phyloP scores from a whole-genome alignment of 768 basidiomycete genomes.

The Mycena kentingensis region DNA sequence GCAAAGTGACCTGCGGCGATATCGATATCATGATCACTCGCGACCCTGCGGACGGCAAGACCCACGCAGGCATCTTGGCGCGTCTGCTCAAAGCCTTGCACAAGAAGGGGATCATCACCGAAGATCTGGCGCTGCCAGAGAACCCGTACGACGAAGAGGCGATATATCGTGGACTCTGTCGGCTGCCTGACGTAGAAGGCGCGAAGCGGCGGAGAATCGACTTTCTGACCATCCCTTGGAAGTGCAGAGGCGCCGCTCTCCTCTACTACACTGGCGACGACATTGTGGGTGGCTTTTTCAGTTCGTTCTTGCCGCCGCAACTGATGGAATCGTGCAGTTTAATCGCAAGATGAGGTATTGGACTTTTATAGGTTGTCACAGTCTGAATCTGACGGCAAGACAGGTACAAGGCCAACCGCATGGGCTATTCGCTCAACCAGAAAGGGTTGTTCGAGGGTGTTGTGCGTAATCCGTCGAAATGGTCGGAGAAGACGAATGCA shows the following conservation, averaged over 20 bases:
- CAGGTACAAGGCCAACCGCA: constrained; percentile 77
- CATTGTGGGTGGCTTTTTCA: constrained; percentile 56
- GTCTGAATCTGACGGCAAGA: too few species aligned
- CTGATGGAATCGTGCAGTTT: constrained; percentile 54
- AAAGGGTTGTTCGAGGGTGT: constrained; percentile 76
- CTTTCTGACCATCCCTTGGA: constrained; percentile 81
- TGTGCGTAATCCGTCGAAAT: constrained; percentile 66
- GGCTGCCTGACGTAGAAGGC: constrained; percentile 43
- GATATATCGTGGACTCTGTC: constrained; percentile 82
- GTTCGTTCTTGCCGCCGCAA: not conserved
- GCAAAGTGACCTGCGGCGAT: constrained; percentile 83
- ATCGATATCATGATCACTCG: constrained; percentile 90
- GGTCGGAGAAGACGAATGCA: constrained; percentile 57
- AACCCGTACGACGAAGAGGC: constrained; percentile 69
- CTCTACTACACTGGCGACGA: constrained; percentile 97
- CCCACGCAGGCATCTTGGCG: constrained; percentile 72
- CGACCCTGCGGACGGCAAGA: constrained; percentile 66
- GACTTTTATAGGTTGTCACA: too few species aligned
- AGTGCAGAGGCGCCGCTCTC: constrained; percentile 76
- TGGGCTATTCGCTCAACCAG: constrained; percentile 88
- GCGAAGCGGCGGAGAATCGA: constrained; percentile 75
- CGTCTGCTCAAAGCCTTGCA: constrained; percentile 61
- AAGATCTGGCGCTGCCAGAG: constrained; percentile 75
- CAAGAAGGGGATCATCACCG: constrained; percentile 64
- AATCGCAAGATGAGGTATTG: constrained; percentile 88